Evolutionary conservation across 1,284 basidiomycete genomes (phyloP), one percentile per base, ranked within the genome.

Genomic region (Ceratobasidium sp.): DNA sequence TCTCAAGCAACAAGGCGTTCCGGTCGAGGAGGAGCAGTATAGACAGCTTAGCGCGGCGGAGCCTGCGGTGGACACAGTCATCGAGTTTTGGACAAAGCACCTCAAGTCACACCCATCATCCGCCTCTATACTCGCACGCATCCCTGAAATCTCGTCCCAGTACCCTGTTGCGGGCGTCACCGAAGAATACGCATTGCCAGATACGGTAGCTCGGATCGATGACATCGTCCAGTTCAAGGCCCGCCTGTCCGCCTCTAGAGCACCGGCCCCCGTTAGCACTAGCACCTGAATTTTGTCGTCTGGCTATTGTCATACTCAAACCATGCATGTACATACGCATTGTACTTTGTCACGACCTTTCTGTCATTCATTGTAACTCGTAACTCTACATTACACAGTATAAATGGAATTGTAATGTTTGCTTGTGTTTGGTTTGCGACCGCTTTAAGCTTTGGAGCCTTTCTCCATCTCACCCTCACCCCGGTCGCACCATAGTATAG

Each of bases 201-300:
- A 81, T 1, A 82, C 83, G 27, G 88, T 86, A 12, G 85, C 86
- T 10, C 84, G 83, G 70, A 86, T 96, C 69, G 78, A 87, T 69
- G 89, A 96, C 75, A 78, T 88, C n/a, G 80, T 85, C 68, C 78
- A 76, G 27, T 96, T 96, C 83, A 94, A 89, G 80, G 82, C 84
- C 34, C 75, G 80, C 6, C 78, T 96, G 53, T 72, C 74, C 32
- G 77, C 80, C 31, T 77, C 75, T 55, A 79, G 78, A 70, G 81
- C 82, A 0, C 78, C 82, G 0, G 69, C 77, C 13, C 82, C 83
- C 0, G 76, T 83, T 27, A 56, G 1, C 17, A 5, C 47, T n/a
- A n/a, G n/a, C n/a, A n/a, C n/a, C 32, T 64, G 58, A 64, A 50
- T 6, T 7, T n/a, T n/a, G n/a, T n/a, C n/a, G n/a, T n/a, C n/a